A percentile compares a stretch with the other conserved stretches of the same genome.
phyloP scores from a whole-genome alignment of 2,329 filamentous ascomycete genomes.

The Pseudocercospora eumusae region DNA sequence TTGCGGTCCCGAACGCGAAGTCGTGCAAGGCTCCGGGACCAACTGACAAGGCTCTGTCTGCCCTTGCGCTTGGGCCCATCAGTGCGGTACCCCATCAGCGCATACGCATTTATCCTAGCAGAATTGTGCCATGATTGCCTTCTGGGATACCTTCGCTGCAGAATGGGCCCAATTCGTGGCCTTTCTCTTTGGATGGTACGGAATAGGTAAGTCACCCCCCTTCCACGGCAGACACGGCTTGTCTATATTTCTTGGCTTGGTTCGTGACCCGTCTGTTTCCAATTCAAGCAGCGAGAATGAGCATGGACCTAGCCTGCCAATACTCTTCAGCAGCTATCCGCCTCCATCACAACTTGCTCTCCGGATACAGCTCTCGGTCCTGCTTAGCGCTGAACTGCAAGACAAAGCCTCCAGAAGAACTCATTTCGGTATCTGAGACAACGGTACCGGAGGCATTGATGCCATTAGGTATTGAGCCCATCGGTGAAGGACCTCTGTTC shows the following conservation, averaged over 20 bases:
- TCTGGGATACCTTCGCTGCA: neutral
- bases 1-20: constrained; percentile 15
- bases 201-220: constrained; percentile 15
- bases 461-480: neutral
- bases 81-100: constrained; percentile 6
- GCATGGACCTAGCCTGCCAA: neutral
- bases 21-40: constrained; percentile 8
- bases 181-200: constrained; percentile 3
- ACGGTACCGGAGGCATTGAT: neutral
- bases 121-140: neutral
- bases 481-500: neutral
- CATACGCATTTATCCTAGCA: constrained; percentile 2
- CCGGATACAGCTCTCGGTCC: neutral
- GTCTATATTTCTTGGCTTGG: constrained; percentile 18
- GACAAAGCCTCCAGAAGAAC: neutral
- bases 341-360: neutral
- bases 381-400: neutral
- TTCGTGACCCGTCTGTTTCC: neutral
- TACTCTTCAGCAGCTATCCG: neutral
- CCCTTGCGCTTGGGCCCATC: constrained; percentile 3
- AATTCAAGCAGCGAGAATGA: neutral
- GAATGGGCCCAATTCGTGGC: neutral
- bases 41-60: neutral
- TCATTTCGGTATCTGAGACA: constrained; percentile 5
- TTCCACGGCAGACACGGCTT: constrained; percentile 20